These are phyloP conservation scores for Scedosporium aurantiacum DNA, from an alignment of 2,329 filamentous ascomycete species.

Conservation along the genomic window DNA sequence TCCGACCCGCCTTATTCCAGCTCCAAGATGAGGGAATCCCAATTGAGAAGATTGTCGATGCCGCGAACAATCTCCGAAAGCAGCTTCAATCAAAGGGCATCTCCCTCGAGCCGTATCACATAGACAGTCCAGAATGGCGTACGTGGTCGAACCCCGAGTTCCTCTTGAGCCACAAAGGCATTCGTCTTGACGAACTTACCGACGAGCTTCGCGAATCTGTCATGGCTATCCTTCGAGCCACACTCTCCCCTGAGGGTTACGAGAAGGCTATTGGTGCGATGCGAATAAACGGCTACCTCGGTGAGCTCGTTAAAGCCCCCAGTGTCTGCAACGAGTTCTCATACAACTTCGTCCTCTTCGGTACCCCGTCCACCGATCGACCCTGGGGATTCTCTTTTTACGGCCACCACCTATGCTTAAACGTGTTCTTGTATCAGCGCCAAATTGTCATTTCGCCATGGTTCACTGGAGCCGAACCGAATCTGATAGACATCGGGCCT, in stretches of 20 bases:
- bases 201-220: constrained; percentile 33
- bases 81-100: constrained; percentile 23
- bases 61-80: constrained; percentile 33
- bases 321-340: constrained; percentile 62
- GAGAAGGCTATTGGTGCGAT: constrained; percentile 57
- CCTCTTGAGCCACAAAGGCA: constrained; percentile 54
- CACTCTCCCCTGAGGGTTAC: constrained; percentile 60
- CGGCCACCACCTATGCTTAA: constrained; percentile 68
- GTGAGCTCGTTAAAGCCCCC: constrained; percentile 51
- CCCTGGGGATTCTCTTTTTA: constrained; percentile 69
- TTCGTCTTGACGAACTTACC: constrained; percentile 54
- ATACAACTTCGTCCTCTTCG: constrained; percentile 68
- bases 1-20: constrained; percentile 42
- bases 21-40: constrained; percentile 54
- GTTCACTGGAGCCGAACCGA: constrained; percentile 74
- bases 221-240: constrained; percentile 42
- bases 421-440: constrained; percentile 52
- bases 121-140: constrained; percentile 63
- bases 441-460: constrained; percentile 63
- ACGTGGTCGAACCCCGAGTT: constrained; percentile 65
- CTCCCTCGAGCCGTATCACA: constrained; percentile 36
- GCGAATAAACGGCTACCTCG: constrained; percentile 66
- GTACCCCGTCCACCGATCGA: constrained; percentile 39
- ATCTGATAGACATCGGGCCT: constrained; percentile 56
- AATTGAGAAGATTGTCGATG: constrained; percentile 43